These are phyloP conservation scores for Nemania sp. DNA, from an alignment of 2,329 filamentous ascomycete genomes.

Conservation along the genomic window DNA sequence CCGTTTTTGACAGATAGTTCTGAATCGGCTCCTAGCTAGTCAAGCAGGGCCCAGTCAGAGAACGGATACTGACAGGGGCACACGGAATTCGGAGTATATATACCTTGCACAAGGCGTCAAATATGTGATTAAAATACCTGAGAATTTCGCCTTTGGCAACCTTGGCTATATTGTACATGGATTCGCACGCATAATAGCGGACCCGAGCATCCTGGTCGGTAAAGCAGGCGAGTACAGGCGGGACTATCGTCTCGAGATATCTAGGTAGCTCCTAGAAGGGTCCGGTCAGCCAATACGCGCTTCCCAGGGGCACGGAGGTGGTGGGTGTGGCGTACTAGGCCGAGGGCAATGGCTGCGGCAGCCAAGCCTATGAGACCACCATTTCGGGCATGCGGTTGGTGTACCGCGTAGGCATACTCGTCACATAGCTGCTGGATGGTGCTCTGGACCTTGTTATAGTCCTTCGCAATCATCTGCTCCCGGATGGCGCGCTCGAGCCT, in stretches of 20 bases:
- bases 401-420: conserved; percentile 95
- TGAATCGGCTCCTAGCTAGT: conserved; percentile 88
- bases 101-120: conserved; percentile 96
- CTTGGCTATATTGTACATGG: conserved; percentile 99
- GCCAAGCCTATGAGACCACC: conserved; percentile 94
- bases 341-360: conserved; percentile 92
- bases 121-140: conserved; percentile 97
- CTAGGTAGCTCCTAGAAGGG: conserved; percentile 76
- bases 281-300: conserved; percentile 26
- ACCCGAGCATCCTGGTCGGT: conserved; percentile 97
- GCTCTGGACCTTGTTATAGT: conserved; percentile 79
- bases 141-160: conserved; percentile 97
- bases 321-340: conserved; percentile 66
- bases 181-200: conserved; percentile 97
- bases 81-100: neutral
- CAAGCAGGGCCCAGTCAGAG: conserved; percentile 6
- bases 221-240: conserved; percentile 95
- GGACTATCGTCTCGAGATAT: conserved; percentile 92
- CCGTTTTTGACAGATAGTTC: conserved; percentile 98
- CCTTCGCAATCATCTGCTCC: conserved; percentile 75
- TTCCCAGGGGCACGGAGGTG: conserved; percentile 4
- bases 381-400: conserved; percentile 95
- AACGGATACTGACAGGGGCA: neutral
- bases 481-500: conserved; percentile 91
- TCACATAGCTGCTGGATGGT: conserved; percentile 97